Evolutionary conservation across 2,329 filamentous ascomycete species (phyloP).

Genomic region (Fusarium acutatum): DNA sequence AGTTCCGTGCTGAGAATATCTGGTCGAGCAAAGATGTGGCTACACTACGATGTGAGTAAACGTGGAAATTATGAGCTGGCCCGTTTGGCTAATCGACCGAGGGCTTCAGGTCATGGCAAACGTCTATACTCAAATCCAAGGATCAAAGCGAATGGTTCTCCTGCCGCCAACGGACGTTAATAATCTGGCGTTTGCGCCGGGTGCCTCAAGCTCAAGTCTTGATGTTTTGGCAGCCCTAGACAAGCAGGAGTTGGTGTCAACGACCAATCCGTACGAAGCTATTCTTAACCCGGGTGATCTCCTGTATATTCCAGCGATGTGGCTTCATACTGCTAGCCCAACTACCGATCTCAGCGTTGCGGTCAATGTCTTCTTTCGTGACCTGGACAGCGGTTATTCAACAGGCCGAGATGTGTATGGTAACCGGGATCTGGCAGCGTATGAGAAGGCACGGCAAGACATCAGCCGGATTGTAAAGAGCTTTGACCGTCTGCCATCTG

Average conservation of each 20-base stretch:
- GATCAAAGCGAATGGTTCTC: conserved; percentile 76
- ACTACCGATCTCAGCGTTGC: conserved; percentile 71
- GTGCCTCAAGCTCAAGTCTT: conserved; percentile 81
- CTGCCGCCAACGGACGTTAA: conserved; percentile 82
- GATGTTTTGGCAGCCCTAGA: conserved; percentile 70
- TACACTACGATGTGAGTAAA: conserved; percentile 81
- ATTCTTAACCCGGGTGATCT: conserved; percentile 76
- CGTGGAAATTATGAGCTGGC: neutral
- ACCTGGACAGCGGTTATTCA: conserved; percentile 73
- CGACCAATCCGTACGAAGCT: conserved; percentile 74
- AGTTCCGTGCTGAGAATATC: conserved; percentile 84
- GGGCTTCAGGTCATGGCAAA: conserved; percentile 79
- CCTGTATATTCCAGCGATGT: conserved; percentile 82
- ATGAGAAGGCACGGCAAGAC: conserved; percentile 81
- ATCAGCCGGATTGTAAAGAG: conserved; percentile 70
- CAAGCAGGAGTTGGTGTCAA: conserved; percentile 51
- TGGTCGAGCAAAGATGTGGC: conserved; percentile 84
- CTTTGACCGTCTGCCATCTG: conserved; percentile 71
- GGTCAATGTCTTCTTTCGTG: conserved; percentile 90
- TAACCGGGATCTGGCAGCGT: conserved; percentile 84
- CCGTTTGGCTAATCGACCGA: neutral
- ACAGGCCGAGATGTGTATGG: conserved; percentile 85
- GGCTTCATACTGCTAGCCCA: conserved; percentile 80
- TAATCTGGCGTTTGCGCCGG: conserved; percentile 74
- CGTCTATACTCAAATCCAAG: conserved; percentile 80